These are phyloP conservation scores for Psilocybe azurescens DNA, from an alignment of 768 basidiomycete genomes.

Conservation along the genomic window DNA sequence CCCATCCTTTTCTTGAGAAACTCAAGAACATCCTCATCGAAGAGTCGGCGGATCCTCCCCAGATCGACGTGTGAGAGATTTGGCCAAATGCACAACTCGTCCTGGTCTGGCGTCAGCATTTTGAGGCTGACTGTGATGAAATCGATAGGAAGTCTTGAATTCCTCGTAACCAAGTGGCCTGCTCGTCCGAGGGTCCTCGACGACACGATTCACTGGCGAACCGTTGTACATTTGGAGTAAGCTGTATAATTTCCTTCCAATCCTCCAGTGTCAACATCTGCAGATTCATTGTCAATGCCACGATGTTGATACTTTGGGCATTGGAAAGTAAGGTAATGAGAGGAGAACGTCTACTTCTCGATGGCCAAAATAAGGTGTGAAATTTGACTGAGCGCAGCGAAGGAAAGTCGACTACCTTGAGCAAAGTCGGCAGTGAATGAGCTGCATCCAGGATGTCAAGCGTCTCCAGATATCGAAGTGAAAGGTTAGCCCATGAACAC, in stretches of 20 bases:
- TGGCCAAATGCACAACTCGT: not conserved
- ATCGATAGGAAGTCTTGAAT: constrained; percentile 2
- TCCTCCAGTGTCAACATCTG: constrained; percentile 7
- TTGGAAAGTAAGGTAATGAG: no score
- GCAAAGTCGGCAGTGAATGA: not conserved
- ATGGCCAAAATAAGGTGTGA: constrained; percentile 4
- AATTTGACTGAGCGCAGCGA: constrained; percentile 2
- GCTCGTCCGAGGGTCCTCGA: not conserved
- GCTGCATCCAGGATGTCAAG: constrained; percentile 7
- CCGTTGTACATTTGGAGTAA: not conserved
- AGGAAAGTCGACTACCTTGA: not conserved
- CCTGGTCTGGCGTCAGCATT: not conserved
- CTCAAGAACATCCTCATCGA: not conserved
- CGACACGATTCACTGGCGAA: not conserved
- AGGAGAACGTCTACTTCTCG: not conserved
- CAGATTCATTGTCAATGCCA: not conserved
- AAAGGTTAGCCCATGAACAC: not conserved
- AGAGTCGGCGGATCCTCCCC: not conserved
- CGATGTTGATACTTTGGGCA: not conserved
- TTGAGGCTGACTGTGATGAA: not conserved
- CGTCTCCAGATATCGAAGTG: constrained; percentile 10
- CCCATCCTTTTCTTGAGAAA: constrained; percentile 3
- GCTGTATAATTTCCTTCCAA: not conserved
- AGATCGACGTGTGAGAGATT: not conserved
- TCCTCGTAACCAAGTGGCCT: not conserved